A percentile compares a stretch with the other conserved stretches of the same genome.
phyloP scores from a whole-genome alignment of 805 yeast genomes.

The Zygosaccharomyces siamensis region DNA sequence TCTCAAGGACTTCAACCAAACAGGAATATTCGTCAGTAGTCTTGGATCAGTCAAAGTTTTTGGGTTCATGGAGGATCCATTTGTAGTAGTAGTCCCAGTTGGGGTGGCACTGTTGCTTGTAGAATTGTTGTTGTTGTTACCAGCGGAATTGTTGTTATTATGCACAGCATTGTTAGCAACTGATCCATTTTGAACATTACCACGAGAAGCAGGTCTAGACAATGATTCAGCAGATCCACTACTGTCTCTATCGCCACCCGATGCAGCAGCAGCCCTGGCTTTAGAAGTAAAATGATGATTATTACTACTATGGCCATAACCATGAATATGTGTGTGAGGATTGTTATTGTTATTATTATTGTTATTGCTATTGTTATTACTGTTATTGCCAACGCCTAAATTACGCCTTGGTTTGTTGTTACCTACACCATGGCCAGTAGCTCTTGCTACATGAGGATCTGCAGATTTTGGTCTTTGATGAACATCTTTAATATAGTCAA shows the following conservation, averaged over 20 bases:
- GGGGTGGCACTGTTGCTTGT: background rate
- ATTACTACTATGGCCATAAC: background rate
- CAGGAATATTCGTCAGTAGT: slow-evolving; percentile 71
- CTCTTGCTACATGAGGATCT: slow-evolving; percentile 33
- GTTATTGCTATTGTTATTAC: background rate
- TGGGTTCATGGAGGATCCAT: slow-evolving; percentile 40
- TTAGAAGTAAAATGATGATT: slow-evolving; percentile 1
- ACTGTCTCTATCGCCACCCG: slow-evolving; percentile 1
- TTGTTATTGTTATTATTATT: slow-evolving; percentile 4
- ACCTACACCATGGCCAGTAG: background rate
- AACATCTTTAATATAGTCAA: slow-evolving; percentile 31
- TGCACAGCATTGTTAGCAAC: background rate
- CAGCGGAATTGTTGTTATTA: slow-evolving; percentile 5
- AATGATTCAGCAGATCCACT: slow-evolving; percentile 9
- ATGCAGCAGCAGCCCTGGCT: slow-evolving; percentile 3
- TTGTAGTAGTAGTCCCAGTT: slow-evolving; percentile 4
- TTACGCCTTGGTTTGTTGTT: slow-evolving; percentile 6
- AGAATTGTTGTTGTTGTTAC: slow-evolving; percentile 8
- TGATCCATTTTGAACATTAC: background rate
- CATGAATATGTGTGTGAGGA: background rate
- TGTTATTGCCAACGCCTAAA: background rate
- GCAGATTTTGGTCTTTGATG: slow-evolving; percentile 42
- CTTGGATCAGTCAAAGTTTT: slow-evolving; percentile 49
- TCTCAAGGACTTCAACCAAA: slow-evolving; percentile 85
- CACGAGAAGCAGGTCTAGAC: slow-evolving; percentile 6